Evolutionary conservation across 768 basidiomycete species (phyloP), one percentile per base, ranked within the genome.

Genomic region (Boletus edulis): DNA sequence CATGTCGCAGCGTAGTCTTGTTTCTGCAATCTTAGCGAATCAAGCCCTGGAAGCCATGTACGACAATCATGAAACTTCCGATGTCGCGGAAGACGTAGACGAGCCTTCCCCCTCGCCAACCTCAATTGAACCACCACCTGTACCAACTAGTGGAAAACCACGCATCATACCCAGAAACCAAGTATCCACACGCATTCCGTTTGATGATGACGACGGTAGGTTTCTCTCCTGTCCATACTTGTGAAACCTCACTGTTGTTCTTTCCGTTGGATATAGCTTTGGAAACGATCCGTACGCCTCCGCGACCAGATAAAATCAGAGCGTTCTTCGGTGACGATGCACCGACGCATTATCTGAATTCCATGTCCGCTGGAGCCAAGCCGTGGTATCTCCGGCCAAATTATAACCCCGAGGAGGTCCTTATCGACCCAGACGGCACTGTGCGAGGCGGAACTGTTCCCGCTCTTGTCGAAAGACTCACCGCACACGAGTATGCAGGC

Each of bases 401-500:
- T 52, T 84, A 84, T 64, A 74, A 72, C 46, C 74, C 79, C 9
- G 75, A 76, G 9, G 83, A 87, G 41, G 79, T 88, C 41, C 72
- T 84, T 18, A 78, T 86, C 56, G 81, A 83, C 58, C 82, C 83
- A 14, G 85, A 86, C 47, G 83, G 84, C 29, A 73, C 75, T 35
- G 80, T 88, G 45, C 75, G 81, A 43, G 87, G 82, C 4, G 87
- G 85, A 2, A 85, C 85, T 0, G 67, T 87, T 12, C 57, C 72
- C 9, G 84, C 84, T 3, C 73, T 89, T 4, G 79, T 88, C 10
- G 84, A 84, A 58, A 76, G 82, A 35, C 72, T 88, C n/a, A 88
- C 86, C 0, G 77, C 80, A 20, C 86, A 89, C 55, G 83, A 84
- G 52, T 74, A 78, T 47, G 76, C 77, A 60, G 83, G 85, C 83